phyloP scores from a whole-genome alignment of 306 rosid genomes.

The Casuarina cunninghamiana region DNA sequence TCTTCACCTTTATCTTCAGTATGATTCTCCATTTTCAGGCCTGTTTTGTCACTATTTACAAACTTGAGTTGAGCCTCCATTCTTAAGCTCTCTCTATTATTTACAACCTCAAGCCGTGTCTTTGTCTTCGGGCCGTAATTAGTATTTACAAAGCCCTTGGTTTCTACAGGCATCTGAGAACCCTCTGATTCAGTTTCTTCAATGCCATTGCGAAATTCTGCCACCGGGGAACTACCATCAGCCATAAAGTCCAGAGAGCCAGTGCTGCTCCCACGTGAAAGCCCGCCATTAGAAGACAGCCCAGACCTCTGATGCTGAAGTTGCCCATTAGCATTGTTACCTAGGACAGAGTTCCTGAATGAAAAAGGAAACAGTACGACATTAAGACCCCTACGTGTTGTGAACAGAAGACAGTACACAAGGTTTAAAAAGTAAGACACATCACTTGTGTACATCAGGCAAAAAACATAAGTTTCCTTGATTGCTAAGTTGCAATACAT shows the following conservation, averaged over 20 bases:
- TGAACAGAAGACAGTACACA: slow-evolving; percentile 11
- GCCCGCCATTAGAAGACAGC: slow-evolving; percentile 48
- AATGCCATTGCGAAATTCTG: slow-evolving; percentile 39
- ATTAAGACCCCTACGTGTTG: not conserved
- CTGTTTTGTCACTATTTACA: slow-evolving; percentile 72
- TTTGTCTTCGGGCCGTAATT: slow-evolving; percentile 51
- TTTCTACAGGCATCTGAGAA: slow-evolving; percentile 40
- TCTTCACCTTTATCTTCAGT: slow-evolving; percentile 50
- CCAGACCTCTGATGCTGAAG: slow-evolving; percentile 41
- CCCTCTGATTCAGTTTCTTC: slow-evolving; percentile 50
- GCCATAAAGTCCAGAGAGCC: slow-evolving; percentile 41
- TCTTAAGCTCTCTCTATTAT: slow-evolving; percentile 71
- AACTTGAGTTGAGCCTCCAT: slow-evolving; percentile 68
- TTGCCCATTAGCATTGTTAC: slow-evolving; percentile 46
- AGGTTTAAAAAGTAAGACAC: not conserved
- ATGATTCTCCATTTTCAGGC: slow-evolving; percentile 72
- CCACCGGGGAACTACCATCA: slow-evolving; percentile 24
- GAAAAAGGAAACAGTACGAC: slow-evolving; percentile 13
- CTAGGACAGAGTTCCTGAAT: slow-evolving; percentile 44
- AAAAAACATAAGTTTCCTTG: not conserved
- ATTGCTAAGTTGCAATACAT: not conserved
- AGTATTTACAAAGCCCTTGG: slow-evolving; percentile 62
- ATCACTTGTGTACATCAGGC: slow-evolving; percentile 14
- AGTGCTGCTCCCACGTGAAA: slow-evolving; percentile 39
- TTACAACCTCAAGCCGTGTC: slow-evolving; percentile 73